Evolutionary conservation across 306 rosid genomes (phyloP), one percentile per base, ranked within the genome.

Genomic region (Rubus parviflorus): DNA sequence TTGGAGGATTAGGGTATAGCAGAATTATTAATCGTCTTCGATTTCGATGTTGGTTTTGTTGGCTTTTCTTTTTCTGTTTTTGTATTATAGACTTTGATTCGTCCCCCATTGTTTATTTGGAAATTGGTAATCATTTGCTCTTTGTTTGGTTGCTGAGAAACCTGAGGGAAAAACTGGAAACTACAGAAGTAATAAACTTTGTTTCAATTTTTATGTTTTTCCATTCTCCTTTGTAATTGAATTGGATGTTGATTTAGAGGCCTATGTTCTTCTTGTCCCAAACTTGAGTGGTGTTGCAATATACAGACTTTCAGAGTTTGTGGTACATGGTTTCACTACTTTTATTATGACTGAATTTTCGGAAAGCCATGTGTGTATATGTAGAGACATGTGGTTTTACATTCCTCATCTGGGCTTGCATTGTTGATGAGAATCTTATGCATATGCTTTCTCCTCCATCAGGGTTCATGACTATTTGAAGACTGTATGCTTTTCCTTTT

Each of bases 401-500:
- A 15, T 57, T 25, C 3, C 43, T 16, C 6, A 7, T 40, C 10
- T 22, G 68, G 46, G 30, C 5, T 9, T 9, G 35, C 16, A 42
- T 51, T 68, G 19, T 73, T 65, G 56, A 8, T 30, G 23, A 12
- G n/a, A 62, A 63, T 66, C 73, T 72, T 62, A 67, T 72, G 65
- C 56, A 72, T 76, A 47, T 77, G 80, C 13, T 81, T 78, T 63
- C 76, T 11, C n/a, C 62, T 83, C 19, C 23, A n/a, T 68, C 81
- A 73, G 72, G 83, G 75, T 78, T 70, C 69, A 61, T 64, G 75
- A 57, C 45, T 6, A 23, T 41, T 56, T 62, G 9, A 46, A 76
- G 83, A 77, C 63, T 78, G 72, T 65, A 76, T 69, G 20, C 71
- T 17, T 78, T 74, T 79, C 58, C 77, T 75, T 73, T 74, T 30